Evolutionary conservation across 2,329 filamentous ascomycete genomes (phyloP).

Genomic region (Intubia oerlemansii): DNA sequence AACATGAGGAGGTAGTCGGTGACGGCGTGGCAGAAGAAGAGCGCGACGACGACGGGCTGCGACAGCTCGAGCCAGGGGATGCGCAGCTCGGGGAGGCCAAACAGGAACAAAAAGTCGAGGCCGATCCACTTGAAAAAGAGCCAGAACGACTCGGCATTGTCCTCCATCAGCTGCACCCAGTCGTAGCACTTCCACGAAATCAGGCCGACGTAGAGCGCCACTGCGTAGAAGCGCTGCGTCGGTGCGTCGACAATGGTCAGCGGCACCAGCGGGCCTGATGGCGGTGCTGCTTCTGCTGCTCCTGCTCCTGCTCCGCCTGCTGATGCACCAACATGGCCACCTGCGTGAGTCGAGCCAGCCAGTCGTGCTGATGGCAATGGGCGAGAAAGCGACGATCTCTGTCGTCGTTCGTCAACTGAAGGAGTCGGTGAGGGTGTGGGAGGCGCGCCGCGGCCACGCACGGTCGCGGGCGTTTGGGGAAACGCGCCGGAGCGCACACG

Average conservation of each 20-base stretch:
- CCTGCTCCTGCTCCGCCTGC: too few species aligned
- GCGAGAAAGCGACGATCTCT: conserved; percentile 1
- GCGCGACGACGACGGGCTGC: conserved; percentile 44
- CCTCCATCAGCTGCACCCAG: conserved; percentile 55
- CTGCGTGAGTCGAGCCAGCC: too few species aligned
- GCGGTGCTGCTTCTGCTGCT: too few species aligned
- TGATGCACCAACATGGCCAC: too few species aligned
- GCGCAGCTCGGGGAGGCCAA: conserved; percentile 64
- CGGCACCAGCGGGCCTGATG: conserved; percentile 76
- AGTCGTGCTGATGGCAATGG: too few species aligned
- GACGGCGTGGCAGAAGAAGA: conserved; percentile 51
- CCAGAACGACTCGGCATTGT: conserved; percentile 72
- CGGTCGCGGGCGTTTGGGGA: conserved; percentile 9
- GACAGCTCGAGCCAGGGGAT: conserved; percentile 96
- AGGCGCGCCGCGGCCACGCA: conserved; percentile 5
- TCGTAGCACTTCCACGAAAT: conserved; percentile 76
- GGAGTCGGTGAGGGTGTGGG: conserved; percentile 9
- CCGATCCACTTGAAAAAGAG: conserved; percentile 86
- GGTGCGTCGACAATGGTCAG: conserved; percentile 69
- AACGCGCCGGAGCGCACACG: conserved; percentile 10
- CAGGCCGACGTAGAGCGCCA: conserved; percentile 55
- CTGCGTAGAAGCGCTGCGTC: conserved; percentile 71
- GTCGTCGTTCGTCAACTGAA: conserved; percentile 1
- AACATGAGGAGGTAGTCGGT: conserved; percentile 84
- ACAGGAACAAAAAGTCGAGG: conserved; percentile 72